phyloP scores from a whole-genome alignment of 208 protist genomes.

The Leishmania lainsoni region DNA sequence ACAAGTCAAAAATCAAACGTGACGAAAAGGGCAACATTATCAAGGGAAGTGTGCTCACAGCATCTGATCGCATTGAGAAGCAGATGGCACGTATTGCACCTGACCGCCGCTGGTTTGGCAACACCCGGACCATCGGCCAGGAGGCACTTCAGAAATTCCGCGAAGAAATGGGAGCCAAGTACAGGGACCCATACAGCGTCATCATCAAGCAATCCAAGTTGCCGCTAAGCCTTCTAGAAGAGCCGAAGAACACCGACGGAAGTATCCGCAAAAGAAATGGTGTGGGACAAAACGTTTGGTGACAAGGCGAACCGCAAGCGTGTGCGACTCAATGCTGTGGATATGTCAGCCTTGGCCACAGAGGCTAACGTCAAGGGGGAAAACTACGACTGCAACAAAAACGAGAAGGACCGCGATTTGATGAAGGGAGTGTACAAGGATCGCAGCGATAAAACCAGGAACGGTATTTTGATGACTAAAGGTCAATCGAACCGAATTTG shows the following conservation, averaged over 20 bases:
- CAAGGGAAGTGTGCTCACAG: conserved; percentile 88
- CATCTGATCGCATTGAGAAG: conserved; percentile 81
- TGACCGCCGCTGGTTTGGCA: conserved; percentile 98
- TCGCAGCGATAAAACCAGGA: conserved; percentile 80
- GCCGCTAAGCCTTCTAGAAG: conserved; percentile 95
- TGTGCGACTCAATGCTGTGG: conserved; percentile 58
- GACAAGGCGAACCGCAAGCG: conserved; percentile 94
- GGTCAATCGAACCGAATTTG: conserved; percentile 99
- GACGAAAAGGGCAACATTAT: conserved; percentile 93
- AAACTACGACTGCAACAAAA: conserved; percentile 60
- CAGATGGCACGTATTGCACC: conserved; percentile 95
- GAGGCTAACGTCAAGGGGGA: conserved; percentile 45
- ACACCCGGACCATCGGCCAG: conserved; percentile 96
- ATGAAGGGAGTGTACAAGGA: conserved; percentile 49
- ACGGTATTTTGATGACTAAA: conserved; percentile 95
- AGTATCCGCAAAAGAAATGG: conserved; percentile 95
- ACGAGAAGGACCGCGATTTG: conserved; percentile 65
- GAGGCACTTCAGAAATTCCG: conserved; percentile 96
- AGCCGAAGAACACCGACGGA: conserved; percentile 79
- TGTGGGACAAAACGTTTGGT: conserved; percentile 97
- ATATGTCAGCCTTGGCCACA: conserved; percentile 60
- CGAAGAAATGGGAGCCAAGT: conserved; percentile 94
- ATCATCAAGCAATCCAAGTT: conserved; percentile 97
- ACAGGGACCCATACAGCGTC: conserved; percentile 98
- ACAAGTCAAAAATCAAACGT: conserved; percentile 86